Evolutionary conservation across 768 basidiomycete species (phyloP), one percentile per base, ranked within the genome.

Genomic region (Rhizopogon salebrosus): DNA sequence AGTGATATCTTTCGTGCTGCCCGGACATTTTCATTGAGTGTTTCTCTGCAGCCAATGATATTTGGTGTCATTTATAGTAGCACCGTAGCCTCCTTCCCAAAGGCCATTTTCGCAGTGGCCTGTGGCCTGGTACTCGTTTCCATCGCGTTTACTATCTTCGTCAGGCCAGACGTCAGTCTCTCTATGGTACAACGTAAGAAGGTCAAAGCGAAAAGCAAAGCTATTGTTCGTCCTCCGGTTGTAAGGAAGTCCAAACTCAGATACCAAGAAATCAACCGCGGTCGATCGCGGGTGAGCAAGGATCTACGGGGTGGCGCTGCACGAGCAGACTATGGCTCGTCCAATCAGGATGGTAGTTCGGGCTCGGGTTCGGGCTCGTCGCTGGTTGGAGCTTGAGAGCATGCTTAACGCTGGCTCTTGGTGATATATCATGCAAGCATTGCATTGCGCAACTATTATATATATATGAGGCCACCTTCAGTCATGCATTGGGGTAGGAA

Each of bases 41-140:
- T 40, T 29, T 24, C 14, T 36, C 60, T 71, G 45, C 75, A 89
- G 88, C 88, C 89, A 6, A 70, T 80, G 38, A 58, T 90, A 5
- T 91, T 87, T 61, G 87, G 84, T 4, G 45, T 81, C 41, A 76
- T 85, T 20, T 92, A 88, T 65, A 76, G 80, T 50, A 66, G 65
- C 34, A 87, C 83, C 2, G 86, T 89, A 29, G 80, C 75, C 0
- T 71, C 68, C 18, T 86, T 76, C 61, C 88, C 88, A 0, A 80
- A 82, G 68, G 78, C 84, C 1, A 82, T 90, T 59, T 91, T 90
- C 58, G 75, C 68, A 14, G 68, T 80, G 10, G 86, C 85, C 4
- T 76, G 77, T 1, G 70, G 64, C n/a, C 63, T 90, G n/a, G 68
- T 85, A 26, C 61, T 76, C 36, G 59, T 72, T n/a, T 72, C 79